These are phyloP conservation scores for Collybiopsis confluens DNA, from an alignment of 768 basidiomycete genomes.

Conservation along the genomic window DNA sequence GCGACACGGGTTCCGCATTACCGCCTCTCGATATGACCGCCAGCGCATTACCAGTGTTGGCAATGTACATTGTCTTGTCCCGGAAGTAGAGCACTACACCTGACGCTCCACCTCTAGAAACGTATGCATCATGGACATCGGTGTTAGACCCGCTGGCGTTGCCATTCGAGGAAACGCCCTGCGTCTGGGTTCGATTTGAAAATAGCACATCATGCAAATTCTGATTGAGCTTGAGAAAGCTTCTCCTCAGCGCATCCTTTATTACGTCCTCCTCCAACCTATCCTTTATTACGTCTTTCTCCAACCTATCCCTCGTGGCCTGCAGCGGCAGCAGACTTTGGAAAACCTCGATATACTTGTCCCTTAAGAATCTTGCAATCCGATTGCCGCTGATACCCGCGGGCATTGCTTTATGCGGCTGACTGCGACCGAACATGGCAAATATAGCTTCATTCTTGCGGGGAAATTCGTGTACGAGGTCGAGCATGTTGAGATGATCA, in stretches of 20 bases:
- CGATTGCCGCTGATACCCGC: slow-evolving; percentile 55
- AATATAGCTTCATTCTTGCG: slow-evolving; percentile 82
- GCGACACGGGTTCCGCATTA: slow-evolving; percentile 67
- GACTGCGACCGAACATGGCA: slow-evolving; percentile 88
- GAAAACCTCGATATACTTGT: slow-evolving; percentile 70
- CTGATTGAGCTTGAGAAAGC: slow-evolving; percentile 86
- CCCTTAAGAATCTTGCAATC: slow-evolving; percentile 80
- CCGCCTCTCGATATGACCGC: slow-evolving; percentile 83
- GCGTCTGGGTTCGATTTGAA: slow-evolving; percentile 54
- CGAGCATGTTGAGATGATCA: slow-evolving; percentile 83
- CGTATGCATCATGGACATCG: slow-evolving; percentile 39
- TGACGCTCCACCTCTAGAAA: slow-evolving; percentile 68
- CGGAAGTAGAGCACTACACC: slow-evolving; percentile 85
- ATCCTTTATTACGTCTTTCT: slow-evolving; percentile 44
- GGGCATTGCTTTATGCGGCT: slow-evolving; percentile 36
- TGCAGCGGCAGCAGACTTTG: slow-evolving; percentile 49
- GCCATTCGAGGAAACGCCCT: slow-evolving; percentile 47
- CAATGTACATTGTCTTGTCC: slow-evolving; percentile 78
- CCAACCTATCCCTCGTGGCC: slow-evolving; percentile 40
- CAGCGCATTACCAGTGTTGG: slow-evolving; percentile 84
- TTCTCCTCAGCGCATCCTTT: slow-evolving; percentile 75
- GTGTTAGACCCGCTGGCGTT: slow-evolving; percentile 20
- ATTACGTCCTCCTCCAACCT: slow-evolving; percentile 54
- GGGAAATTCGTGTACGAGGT: slow-evolving; percentile 87
- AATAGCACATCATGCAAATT: slow-evolving; percentile 68